Evolutionary conservation across 1,139 yeast species (phyloP).

Genomic region (Wickerhamomyces sp.): DNA sequence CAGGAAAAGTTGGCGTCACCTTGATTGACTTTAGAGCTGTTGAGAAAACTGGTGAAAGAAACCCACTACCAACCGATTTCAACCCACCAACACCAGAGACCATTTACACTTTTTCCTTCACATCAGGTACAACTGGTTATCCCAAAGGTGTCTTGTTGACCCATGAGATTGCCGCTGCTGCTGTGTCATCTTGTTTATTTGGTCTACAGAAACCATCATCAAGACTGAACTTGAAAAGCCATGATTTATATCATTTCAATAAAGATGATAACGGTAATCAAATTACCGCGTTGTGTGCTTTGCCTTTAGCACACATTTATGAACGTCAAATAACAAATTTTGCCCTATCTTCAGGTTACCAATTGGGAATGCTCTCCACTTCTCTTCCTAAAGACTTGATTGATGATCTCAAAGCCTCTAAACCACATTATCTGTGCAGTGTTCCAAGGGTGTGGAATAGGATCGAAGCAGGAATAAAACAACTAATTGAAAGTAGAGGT

Average conservation of each 20-base stretch:
- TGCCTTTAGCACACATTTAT: constrained; percentile 48
- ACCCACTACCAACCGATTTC: constrained; percentile 35
- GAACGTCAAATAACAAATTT: constrained; percentile 25
- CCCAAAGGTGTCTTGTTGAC: constrained; percentile 35
- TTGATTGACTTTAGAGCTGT: constrained; percentile 42
- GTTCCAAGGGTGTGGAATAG: constrained; percentile 62
- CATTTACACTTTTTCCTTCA: constrained; percentile 44
- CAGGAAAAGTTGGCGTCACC: constrained; percentile 26
- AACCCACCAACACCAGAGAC: constrained; percentile 44
- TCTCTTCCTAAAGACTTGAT: constrained; percentile 29
- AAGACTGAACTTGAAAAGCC: constrained; percentile 3
- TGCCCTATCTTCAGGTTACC: constrained; percentile 19
- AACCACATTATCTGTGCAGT: constrained; percentile 45
- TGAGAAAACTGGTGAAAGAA: constrained; percentile 42
- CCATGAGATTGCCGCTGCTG: constrained; percentile 29
- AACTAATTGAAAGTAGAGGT: constrained; percentile 26
- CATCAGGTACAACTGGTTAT: constrained; percentile 35
- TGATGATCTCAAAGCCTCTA: constrained; percentile 47
- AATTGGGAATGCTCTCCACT: constrained; percentile 37
- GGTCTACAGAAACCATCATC: constrained; percentile 15
- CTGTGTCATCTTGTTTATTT: constrained; percentile 18
- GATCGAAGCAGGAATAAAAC: constrained; percentile 39
- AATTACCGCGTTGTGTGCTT: constrained; percentile 25
- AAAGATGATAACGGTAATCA: constrained; percentile 16
- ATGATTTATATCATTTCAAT: constrained; percentile 9